Conservation (phyloP, 1,139 yeast species). For the Candida pseudoviswanathii region DNA sequence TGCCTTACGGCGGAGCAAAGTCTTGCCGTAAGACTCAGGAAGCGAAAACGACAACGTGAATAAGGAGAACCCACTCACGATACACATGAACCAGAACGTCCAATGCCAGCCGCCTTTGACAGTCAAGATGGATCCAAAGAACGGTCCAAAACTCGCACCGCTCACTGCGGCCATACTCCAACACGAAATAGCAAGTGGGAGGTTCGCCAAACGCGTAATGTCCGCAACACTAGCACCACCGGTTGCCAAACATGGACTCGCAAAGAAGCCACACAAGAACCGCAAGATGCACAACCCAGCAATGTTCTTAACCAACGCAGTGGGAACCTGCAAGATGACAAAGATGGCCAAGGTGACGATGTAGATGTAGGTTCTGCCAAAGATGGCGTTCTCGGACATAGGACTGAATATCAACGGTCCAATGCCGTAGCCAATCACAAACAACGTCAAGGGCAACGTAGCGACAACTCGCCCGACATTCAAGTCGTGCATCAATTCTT, state of each 20-base stretch:
- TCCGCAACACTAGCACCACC: conserved; percentile 39
- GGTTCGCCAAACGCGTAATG: conserved; percentile 26
- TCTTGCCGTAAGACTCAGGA: conserved; percentile 39
- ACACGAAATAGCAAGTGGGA: conserved; percentile 34
- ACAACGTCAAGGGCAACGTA: conserved; percentile 36
- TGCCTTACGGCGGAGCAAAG: conserved; percentile 40
- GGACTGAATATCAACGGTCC: conserved; percentile 45
- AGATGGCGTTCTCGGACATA: conserved; percentile 39
- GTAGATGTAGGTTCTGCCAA: conserved; percentile 54
- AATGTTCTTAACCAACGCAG: conserved; percentile 31
- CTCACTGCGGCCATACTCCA: conserved; percentile 40
- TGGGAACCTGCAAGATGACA: conserved; percentile 37
- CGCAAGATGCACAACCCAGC: conserved; percentile 34
- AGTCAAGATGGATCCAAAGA: conserved; percentile 34
- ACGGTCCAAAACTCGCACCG: conserved; percentile 42
- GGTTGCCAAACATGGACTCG: conserved; percentile 36
- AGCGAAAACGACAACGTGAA: conserved; percentile 28
- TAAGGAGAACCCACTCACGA: conserved; percentile 30
- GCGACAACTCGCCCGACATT: conserved; percentile 29
- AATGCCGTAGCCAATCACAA: conserved; percentile 42
- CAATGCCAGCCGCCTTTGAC: conserved; percentile 38
- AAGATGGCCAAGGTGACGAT: conserved; percentile 32
- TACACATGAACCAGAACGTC: conserved; percentile 43
- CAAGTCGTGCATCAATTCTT: conserved; percentile 29
- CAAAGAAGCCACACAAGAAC: conserved; percentile 36